phyloP scores from a whole-genome alignment of 1,139 yeast species.

The Entelexis sorbosivorans region DNA sequence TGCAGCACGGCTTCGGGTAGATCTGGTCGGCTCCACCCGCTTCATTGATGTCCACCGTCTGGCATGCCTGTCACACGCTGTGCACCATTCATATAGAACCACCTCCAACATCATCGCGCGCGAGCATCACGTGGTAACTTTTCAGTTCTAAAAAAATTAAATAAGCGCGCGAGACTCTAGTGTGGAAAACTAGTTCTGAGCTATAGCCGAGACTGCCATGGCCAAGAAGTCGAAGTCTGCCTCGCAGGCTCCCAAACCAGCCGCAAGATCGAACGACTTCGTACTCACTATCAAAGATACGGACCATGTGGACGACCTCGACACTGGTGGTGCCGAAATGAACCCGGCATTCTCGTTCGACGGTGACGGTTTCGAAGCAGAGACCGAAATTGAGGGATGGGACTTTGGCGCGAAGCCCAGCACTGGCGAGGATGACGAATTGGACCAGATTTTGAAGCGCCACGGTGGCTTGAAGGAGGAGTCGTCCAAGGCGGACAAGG shows the following conservation, averaged over 20 bases:
- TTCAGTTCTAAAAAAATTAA: background rate
- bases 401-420: constrained; percentile 45
- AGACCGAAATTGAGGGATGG: constrained; percentile 54
- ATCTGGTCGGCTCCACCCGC: no score
- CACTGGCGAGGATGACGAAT: constrained; percentile 49
- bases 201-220: background rate
- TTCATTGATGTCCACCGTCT: no score
- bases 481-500: constrained; percentile 23
- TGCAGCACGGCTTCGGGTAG: no score
- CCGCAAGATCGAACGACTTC: constrained; percentile 33
- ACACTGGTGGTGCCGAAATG: constrained; percentile 32
- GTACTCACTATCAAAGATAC: constrained; percentile 67
- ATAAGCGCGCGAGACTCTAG: background rate
- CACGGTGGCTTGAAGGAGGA: constrained; percentile 33
- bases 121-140: background rate
- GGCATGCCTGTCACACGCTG: no score
- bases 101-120: no score
- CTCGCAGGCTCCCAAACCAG: background rate
- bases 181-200: background rate
- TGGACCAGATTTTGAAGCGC: constrained; percentile 73
- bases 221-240: background rate
- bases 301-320: constrained; percentile 51
- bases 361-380: constrained; percentile 30
- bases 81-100: no score
- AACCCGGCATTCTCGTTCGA: constrained; percentile 65